Conservation (phyloP, 1,139 yeast genomes). For the Yamadazyma sp. region DNA sequence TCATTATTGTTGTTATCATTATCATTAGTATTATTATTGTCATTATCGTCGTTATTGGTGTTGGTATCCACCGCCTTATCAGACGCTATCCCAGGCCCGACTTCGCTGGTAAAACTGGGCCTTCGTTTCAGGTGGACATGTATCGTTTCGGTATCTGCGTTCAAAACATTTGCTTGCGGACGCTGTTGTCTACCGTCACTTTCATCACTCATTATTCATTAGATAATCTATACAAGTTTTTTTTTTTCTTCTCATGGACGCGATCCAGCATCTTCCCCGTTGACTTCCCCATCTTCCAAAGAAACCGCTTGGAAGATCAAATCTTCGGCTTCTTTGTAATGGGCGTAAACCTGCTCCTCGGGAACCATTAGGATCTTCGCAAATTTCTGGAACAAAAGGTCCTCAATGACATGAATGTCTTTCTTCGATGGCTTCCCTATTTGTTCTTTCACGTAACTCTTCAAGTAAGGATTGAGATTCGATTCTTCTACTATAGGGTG, state of each 20-base stretch:
- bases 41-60: not conserved
- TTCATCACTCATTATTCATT: slow-evolving; percentile 6
- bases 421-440: slow-evolving; percentile 3
- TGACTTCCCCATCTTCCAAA: not conserved
- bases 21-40: not conserved
- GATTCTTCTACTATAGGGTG: slow-evolving; percentile 4
- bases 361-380: slow-evolving; percentile 7
- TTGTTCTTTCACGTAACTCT: slow-evolving; percentile 7
- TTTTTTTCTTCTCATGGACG: not conserved
- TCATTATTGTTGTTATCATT: not conserved
- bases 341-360: slow-evolving; percentile 7
- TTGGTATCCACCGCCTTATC: not conserved
- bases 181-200: no score
- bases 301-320: not conserved
- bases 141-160: no score
- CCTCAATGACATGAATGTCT: slow-evolving; percentile 16
- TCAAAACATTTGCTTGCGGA: no score
- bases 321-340: slow-evolving; percentile 10
- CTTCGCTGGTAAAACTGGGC: no score
- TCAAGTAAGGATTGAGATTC: slow-evolving; percentile 7
- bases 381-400: slow-evolving; percentile 12
- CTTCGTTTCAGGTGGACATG: no score
- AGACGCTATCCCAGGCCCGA: not conserved
- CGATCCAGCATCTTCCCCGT: not conserved
- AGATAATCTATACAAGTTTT: not conserved